phyloP scores from a whole-genome alignment of 257 asterid genomes.

The Solanum piurae region DNA sequence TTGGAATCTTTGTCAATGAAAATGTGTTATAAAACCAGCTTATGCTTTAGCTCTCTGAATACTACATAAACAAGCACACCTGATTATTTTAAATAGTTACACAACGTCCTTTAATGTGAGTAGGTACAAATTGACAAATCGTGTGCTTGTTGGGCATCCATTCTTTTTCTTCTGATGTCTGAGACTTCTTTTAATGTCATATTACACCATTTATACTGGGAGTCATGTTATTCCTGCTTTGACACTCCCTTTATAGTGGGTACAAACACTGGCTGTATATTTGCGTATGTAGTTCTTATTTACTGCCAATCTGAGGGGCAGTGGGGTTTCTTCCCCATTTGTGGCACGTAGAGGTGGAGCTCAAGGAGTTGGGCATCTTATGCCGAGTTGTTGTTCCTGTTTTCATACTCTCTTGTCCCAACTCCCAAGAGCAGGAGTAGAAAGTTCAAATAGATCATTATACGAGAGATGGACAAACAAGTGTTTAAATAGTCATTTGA shows the following conservation, averaged over 20 bases:
- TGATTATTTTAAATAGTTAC: not conserved
- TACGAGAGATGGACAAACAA: not conserved
- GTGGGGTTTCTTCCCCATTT: not conserved
- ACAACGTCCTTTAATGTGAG: not conserved
- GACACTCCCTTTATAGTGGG: not conserved
- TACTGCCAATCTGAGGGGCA: not conserved
- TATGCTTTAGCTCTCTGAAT: not conserved
- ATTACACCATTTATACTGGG: not conserved
- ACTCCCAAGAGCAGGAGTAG: not conserved
- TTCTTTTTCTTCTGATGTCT: not conserved
- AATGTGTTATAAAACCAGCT: not conserved
- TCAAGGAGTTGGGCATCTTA: not conserved
- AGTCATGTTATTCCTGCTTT: not conserved
- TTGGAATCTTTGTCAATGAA: not conserved
- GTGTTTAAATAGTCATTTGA: not conserved
- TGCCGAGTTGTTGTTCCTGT: not conserved
- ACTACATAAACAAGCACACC: not conserved
- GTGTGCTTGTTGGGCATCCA: not conserved
- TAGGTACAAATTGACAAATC: not conserved
- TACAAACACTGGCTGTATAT: not conserved
- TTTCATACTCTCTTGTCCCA: not conserved
- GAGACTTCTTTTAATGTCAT: not conserved
- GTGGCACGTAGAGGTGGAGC: not conserved
- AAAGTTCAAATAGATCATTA: not conserved
- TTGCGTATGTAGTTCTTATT: not conserved